Base-by-base conservation (phyloP, 495 filamentous ascomycete species). In the Podospora appendiculata region DNA sequence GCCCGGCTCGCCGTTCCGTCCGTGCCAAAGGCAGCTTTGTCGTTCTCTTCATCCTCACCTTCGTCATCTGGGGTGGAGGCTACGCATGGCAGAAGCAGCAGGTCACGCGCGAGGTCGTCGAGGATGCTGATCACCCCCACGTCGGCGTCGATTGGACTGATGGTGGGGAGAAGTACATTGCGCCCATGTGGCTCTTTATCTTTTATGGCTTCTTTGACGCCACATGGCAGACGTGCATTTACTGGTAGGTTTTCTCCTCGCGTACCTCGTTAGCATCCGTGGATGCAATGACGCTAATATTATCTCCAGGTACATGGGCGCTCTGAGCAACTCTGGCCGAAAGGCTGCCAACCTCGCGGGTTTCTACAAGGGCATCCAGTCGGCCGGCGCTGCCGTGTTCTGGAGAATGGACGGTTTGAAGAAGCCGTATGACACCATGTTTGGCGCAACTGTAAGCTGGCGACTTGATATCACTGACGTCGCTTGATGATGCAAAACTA, bases 301-400 rank as follows among this genome's bases (percentile, higher is more conserved):
- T 18, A 6, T 8, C 2, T 8, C 11, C 55, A 90, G 86, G 86
- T 88, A 86, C 70, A 95, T 97, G 87, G 92, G 92, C 35, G 84
- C 90, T 14, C 77, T 95, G 33, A 88, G 84, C 60, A 96, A 97
- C 76, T 94, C 93, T 44, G 81, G 85, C 55, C 87, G 90, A 62
- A 94, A 90, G 62, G 78, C 92, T 17, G 92, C 92, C 70, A 95
- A 96, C 73, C 87, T 93, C 60, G 83, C 89, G 34, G 92, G 92
- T 49, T 96, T 92, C 76, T 96, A 95, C 79, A 96, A 96, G 64
- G 89, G 88, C 32, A 87, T 97, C 59, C 92, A 96, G 70, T 93
- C 88, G 32, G 90, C 89, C n/a, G 92, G 90, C 54, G 82, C 84
- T 7, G 91, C 90, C n/a, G 79, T 92, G 45, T 88, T 86, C 62